These are phyloP conservation scores for Cruciata laevipes DNA, from an alignment of 257 asterid species.

Conservation along the genomic window DNA sequence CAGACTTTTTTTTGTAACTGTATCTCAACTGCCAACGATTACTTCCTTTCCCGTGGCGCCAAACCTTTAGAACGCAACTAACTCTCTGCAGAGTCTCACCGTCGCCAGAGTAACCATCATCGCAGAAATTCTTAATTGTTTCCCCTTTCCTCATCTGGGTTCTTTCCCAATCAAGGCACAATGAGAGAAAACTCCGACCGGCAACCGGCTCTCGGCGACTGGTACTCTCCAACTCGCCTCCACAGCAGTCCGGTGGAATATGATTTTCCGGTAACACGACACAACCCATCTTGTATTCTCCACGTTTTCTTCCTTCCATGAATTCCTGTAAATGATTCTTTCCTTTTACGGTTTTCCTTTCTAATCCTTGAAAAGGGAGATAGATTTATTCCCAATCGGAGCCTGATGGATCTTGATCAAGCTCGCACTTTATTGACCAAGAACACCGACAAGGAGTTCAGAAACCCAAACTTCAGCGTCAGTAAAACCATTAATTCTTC, in stretches of 20 bases:
- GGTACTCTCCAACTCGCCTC: conserved; percentile 86
- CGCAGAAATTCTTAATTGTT: neutral
- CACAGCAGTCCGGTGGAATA: conserved; percentile 48
- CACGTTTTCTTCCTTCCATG: neutral
- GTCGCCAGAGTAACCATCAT: neutral
- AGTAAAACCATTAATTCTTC: conserved; percentile 1
- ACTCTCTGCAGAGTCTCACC: neutral
- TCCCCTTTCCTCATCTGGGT: neutral
- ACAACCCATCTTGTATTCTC: neutral
- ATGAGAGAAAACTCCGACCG: conserved; percentile 37
- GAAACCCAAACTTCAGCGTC: conserved; percentile 36
- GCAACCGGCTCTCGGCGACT: conserved; percentile 45
- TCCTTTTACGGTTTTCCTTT: neutral
- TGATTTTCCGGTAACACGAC: conserved; percentile 53
- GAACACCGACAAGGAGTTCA: conserved; percentile 9
- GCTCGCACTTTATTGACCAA: conserved; percentile 55
- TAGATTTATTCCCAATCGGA: conserved; percentile 79
- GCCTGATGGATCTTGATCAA: conserved; percentile 83
- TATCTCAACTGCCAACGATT: neutral
- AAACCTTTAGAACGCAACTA: neutral
- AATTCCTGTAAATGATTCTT: conserved; percentile 5
- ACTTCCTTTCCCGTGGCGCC: conserved; percentile 9
- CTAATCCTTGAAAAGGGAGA: conserved; percentile 51
- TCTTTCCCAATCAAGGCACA: neutral
- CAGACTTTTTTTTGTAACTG: neutral